These are phyloP conservation scores for Plenodomus tracheiphilus DNA, from an alignment of 2,329 filamentous ascomycete species.

Conservation along the genomic window DNA sequence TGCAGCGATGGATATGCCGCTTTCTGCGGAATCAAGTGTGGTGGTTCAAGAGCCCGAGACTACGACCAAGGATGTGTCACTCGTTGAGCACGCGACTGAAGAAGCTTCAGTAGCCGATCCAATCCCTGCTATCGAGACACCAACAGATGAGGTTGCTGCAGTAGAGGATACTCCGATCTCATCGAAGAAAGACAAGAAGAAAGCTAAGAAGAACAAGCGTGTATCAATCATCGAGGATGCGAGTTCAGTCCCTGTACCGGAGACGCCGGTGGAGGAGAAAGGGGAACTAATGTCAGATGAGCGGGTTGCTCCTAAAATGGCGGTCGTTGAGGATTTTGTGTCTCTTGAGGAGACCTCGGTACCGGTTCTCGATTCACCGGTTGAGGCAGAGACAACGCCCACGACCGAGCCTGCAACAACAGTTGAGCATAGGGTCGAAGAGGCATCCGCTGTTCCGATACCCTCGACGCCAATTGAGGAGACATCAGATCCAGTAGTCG, in stretches of 20 bases:
- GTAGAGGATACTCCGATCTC: background rate
- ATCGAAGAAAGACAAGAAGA: conserved; percentile 54
- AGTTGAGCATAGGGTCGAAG: background rate
- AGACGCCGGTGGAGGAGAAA: conserved; percentile 5
- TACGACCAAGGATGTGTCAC: background rate
- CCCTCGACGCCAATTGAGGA: background rate
- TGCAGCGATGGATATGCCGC: background rate
- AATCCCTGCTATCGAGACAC: background rate
- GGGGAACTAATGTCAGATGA: background rate
- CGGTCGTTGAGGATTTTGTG: no score
- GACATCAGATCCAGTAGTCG: background rate
- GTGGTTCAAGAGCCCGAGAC: conserved; percentile 1
- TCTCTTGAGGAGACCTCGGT: background rate
- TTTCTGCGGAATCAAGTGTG: background rate
- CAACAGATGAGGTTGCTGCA: background rate
- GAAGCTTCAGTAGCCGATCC: background rate
- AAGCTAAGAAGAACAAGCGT: conserved; percentile 28
- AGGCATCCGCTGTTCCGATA: background rate
- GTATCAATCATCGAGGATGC: conserved; percentile 11
- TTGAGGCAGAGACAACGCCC: background rate
- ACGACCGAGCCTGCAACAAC: background rate
- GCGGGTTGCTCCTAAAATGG: no score
- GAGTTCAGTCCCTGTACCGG: background rate
- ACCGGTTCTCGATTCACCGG: no score
- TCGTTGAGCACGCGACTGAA: background rate